These are phyloP conservation scores for Rhizophlyctis rosea DNA, from an alignment of 192 early-diverging fungal species.

Conservation along the genomic window DNA sequence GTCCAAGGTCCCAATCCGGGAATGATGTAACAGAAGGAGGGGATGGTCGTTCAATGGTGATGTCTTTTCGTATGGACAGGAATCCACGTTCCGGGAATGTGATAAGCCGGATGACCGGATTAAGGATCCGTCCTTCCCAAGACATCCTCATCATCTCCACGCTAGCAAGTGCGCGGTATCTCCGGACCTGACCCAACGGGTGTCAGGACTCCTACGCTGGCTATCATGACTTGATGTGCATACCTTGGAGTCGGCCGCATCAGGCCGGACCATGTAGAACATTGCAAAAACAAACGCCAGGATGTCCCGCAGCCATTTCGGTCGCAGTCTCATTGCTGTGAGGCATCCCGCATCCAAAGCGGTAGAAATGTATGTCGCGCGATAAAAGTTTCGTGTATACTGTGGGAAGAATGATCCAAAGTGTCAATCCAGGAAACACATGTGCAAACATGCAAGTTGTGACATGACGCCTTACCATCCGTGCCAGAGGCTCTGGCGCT, in stretches of 20 bases:
- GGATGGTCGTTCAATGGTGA: conserved; percentile 34
- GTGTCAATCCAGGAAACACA: conserved; percentile 32
- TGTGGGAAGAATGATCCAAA: conserved; percentile 37
- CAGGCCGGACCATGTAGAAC: conserved; percentile 83
- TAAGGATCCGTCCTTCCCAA: conserved; percentile 82
- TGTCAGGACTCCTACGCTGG: not conserved
- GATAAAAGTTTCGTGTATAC: conserved; percentile 88
- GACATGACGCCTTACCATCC: conserved; percentile 50
- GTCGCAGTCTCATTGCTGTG: conserved; percentile 77
- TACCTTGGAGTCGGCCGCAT: conserved; percentile 81
- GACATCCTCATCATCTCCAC: conserved; percentile 80
- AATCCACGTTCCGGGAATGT: conserved; percentile 43
- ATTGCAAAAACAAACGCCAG: conserved; percentile 72
- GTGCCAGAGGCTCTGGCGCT: conserved; percentile 78
- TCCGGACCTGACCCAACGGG: conserved; percentile 46
- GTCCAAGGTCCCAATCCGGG: conserved; percentile 19
- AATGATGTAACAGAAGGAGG: conserved; percentile 44
- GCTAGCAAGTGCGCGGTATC: conserved; percentile 71
- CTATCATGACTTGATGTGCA: not conserved
- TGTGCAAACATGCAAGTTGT: conserved; percentile 25
- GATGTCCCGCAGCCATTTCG: conserved; percentile 71
- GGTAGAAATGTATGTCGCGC: conserved; percentile 84
- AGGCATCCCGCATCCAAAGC: conserved; percentile 94
- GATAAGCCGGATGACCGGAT: conserved; percentile 59
- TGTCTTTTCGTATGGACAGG: conserved; percentile 39